phyloP scores from a whole-genome alignment of 345 rosid species.

The Excoecaria cochinchinensis region DNA sequence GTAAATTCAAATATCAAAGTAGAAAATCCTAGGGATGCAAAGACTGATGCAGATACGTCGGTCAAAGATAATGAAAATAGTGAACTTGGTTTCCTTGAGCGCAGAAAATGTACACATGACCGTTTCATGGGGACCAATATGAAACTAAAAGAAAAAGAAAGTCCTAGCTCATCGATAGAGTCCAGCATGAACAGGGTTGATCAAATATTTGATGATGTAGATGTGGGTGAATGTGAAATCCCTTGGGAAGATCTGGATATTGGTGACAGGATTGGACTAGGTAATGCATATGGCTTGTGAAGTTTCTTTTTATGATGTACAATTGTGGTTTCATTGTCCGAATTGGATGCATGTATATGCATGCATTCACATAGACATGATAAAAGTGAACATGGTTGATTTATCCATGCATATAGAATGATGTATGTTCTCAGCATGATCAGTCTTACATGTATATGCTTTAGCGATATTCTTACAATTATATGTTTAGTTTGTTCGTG shows the following conservation, averaged over 20 bases:
- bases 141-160: slow-evolving; percentile 63
- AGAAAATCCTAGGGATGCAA: slow-evolving; percentile 38
- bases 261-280: slow-evolving; percentile 99
- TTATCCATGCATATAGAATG: background rate
- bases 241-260: slow-evolving; percentile 95
- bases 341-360: background rate
- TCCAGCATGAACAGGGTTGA: slow-evolving; percentile 51
- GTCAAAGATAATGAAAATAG: slow-evolving; percentile 36
- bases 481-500: background rate
- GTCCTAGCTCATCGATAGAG: slow-evolving; percentile 59
- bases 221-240: slow-evolving; percentile 93
- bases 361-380: background rate
- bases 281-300: slow-evolving; percentile 42
- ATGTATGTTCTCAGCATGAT: background rate
- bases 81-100: slow-evolving; percentile 50
- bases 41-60: slow-evolving; percentile 24
- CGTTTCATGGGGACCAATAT: slow-evolving; percentile 48
- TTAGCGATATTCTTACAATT: background rate
- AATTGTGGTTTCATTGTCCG: slow-evolving; percentile 9
- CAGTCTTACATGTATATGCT: background rate
- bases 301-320: background rate
- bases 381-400: background rate
- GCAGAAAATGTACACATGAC: slow-evolving; percentile 53
- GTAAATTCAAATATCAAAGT: slow-evolving; percentile 31
- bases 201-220: slow-evolving; percentile 82